Conservation (phyloP, 257 asterid species). For the Ballota nigra region DNA sequence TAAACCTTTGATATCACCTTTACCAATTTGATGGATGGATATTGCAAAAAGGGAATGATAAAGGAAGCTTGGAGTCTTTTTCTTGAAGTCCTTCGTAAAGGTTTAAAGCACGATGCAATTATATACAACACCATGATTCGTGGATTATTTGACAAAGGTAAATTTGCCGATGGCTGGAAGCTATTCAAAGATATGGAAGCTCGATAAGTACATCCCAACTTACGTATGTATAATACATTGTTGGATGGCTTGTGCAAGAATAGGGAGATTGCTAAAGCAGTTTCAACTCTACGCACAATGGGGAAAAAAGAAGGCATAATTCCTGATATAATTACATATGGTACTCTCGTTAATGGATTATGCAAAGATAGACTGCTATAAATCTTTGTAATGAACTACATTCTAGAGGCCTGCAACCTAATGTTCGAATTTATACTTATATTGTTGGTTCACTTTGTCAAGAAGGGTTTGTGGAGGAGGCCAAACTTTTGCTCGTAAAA, state of each 20-base stretch:
- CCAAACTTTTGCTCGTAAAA: neutral
- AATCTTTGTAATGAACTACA: neutral
- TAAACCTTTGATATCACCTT: too few relatives aligned
- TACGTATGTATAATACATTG: too few relatives aligned
- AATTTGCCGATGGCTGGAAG: neutral
- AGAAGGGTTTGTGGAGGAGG: neutral
- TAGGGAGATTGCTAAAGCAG: too few relatives aligned
- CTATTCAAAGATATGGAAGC: slow-evolving; percentile 12
- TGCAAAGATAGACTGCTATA: slow-evolving; percentile 17
- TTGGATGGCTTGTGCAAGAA: too few relatives aligned
- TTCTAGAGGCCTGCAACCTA: neutral
- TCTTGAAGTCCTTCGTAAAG: too few relatives aligned
- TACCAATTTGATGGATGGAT: too few relatives aligned
- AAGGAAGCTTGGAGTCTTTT: too few relatives aligned
- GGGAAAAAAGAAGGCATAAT: neutral
- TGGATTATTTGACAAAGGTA: too few relatives aligned
- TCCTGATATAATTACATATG: neutral
- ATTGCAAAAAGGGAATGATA: too few relatives aligned
- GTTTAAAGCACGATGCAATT: too few relatives aligned
- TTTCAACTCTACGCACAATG: too few relatives aligned
- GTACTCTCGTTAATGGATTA: neutral
- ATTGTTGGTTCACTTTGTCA: neutral
- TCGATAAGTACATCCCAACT: neutral
- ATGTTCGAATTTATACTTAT: neutral
- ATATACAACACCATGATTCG: too few relatives aligned